Base-by-base conservation (phyloP, 1,284 basidiomycete species). In the Omphalotus olearius region DNA sequence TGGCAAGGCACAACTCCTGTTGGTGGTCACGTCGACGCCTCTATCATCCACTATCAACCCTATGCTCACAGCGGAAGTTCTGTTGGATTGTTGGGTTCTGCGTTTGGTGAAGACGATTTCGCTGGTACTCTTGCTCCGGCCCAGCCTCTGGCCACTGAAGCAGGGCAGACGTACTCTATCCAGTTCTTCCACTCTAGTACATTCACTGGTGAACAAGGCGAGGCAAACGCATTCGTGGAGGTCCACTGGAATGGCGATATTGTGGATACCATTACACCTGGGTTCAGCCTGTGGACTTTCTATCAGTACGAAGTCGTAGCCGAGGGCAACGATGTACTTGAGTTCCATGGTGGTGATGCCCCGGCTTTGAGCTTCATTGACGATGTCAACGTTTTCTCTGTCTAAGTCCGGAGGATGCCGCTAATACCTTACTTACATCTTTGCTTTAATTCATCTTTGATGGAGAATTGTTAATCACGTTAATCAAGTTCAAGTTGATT, bases 341-440 rank as follows among this genome's bases (percentile, higher is more conserved):
- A 62, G 1, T 69, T 71, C 61, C 59, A 57, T 45, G 68, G 54
- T 40, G 68, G 69, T 6, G 52, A 51, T 30, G 67, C 66, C 4
- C 68, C 69, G 28, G 68, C 68, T 4, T 70, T 66, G 59, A 56
- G 57, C 9, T 69, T 69, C 57, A 61, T 69, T 26, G 68, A 69
- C 49, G 65, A 69, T 54, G 52, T 65, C n/a, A 54, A 55, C 52
- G 60, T 64, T 3, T 63, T 60, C 38, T 37, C 11, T 7, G 20
- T 45, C 10, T 46, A 47, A 42, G 13, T 9, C 13, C 9, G 13
- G 13, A 33, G 30, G 30, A 33, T 33, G 7, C 30, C 30, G 23
- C 23, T 23, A 5, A 23, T n/a, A n/a, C n/a, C n/a, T n/a, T n/a
- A n/a, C n/a, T n/a, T n/a, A n/a, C n/a, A n/a, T n/a, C n/a, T n/a